Base-by-base conservation (phyloP, 176 grass and related monocot species). In the Canna indica region DNA sequence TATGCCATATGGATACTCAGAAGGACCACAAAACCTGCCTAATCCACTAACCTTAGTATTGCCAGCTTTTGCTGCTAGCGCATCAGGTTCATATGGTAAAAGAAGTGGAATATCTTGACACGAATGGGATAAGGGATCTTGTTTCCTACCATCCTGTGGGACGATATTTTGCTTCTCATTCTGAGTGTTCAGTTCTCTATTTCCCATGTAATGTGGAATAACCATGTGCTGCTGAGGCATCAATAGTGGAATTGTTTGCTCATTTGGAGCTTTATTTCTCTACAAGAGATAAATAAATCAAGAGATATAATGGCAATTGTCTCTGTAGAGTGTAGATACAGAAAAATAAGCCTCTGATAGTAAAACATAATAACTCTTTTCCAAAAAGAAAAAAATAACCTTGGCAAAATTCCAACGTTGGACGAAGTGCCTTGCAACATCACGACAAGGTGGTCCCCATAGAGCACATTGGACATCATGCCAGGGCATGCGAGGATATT, bases 211-310 rank as follows among this genome's bases (percentile, higher is more conserved):
- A 75, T 94, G 90, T 73, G 90, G 90, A 79, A 94, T 94, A 38
- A 94, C 90, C 90, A 89, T 94, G 81, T 94, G 90, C 36, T 89
- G 73, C 68, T 86, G 90, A 74, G 90, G 90, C 86, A 94, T 89
- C 69, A 94, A 67, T 57, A 95, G 81, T 59, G 90, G 90, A 68
- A 95, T 95, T 66, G 81, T 76, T 76, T 86, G 81, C 54, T 95
- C 86, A 66, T 95, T 89, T 35, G 79, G 83, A 47, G 90, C 90
- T 80, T 95, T 95, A 68, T 84, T 89, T 64, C 86, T 95, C 90
- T 95, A 63, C 73, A 38, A 57, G 79, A 53, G 30, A 85, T 27
- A 61, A 59, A 60, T 46, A 59, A 60, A 59, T 60, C 27, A 60
- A 2, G 68, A 32, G 44, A 15, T 66, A 77, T 66, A 8, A 77